phyloP scores from a whole-genome alignment of 1,284 basidiomycete genomes.

The Tylopilus sp. region DNA sequence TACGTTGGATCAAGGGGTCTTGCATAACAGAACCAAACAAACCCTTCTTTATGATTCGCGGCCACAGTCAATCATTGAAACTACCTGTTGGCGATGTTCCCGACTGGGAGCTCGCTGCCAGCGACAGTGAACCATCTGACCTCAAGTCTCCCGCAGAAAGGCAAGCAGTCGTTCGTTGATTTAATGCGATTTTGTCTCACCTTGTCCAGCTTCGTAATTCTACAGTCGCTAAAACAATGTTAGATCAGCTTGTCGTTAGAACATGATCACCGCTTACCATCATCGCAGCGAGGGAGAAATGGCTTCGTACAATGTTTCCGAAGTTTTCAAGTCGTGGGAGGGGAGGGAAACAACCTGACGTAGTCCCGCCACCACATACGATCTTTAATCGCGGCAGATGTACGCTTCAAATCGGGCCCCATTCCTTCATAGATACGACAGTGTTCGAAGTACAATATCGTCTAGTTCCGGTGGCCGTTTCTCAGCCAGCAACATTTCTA shows the following conservation, averaged over 20 bases:
- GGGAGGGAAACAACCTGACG: slow-evolving; percentile 61
- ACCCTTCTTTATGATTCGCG: slow-evolving; percentile 37
- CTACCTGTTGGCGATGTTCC: slow-evolving; percentile 66
- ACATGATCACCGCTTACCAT: slow-evolving; percentile 38
- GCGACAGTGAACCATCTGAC: slow-evolving; percentile 46
- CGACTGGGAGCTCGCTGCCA: slow-evolving; percentile 66
- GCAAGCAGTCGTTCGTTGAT: slow-evolving; percentile 43
- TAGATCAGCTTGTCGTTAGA: slow-evolving; percentile 32
- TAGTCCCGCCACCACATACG: slow-evolving; percentile 70
- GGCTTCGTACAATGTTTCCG: slow-evolving; percentile 75
- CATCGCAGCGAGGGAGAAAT: slow-evolving; percentile 71
- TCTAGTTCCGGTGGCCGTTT: slow-evolving; percentile 20
- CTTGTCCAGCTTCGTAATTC: slow-evolving; percentile 59
- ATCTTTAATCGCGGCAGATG: slow-evolving; percentile 72
- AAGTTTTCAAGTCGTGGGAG: slow-evolving; percentile 74
- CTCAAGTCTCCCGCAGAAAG: slow-evolving; percentile 67
- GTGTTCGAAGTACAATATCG: slow-evolving; percentile 76
- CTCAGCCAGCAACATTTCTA: slow-evolving; percentile 39
- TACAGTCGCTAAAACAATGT: slow-evolving; percentile 79
- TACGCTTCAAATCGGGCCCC: slow-evolving; percentile 77
- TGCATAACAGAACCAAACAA: slow-evolving; percentile 43
- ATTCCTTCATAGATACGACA: slow-evolving; percentile 70
- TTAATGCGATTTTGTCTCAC: slow-evolving; percentile 21
- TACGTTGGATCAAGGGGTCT: slow-evolving; percentile 7
- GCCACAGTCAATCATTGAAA: slow-evolving; percentile 46